These are phyloP conservation scores for Thelonectria rubi DNA, from an alignment of 2,329 filamentous ascomycete genomes.

Conservation along the genomic window DNA sequence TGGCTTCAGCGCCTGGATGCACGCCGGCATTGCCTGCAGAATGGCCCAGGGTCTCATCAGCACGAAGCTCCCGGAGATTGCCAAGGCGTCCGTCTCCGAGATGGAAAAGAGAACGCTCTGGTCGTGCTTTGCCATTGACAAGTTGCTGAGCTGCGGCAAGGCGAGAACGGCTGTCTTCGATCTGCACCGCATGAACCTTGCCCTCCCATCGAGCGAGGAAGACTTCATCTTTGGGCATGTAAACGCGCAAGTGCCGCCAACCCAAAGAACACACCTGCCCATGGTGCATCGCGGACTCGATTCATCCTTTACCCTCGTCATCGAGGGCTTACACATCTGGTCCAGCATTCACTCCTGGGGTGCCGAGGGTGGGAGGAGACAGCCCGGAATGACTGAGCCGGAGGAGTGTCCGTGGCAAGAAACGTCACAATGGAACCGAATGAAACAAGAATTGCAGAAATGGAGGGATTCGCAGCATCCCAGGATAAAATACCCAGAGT, in stretches of 20 bases:
- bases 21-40: constrained; percentile 35
- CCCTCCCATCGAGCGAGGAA: constrained; percentile 28
- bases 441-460: constrained; percentile 31
- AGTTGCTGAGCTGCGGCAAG: constrained; percentile 35
- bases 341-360: constrained; percentile 38
- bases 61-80: constrained; percentile 29
- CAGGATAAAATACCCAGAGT: constrained; percentile 35
- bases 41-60: constrained; percentile 40
- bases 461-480: constrained; percentile 34
- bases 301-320: constrained; percentile 30
- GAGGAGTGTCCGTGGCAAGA: constrained; percentile 35
- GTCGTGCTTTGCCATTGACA: constrained; percentile 40
- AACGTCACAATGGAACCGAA: constrained; percentile 33
- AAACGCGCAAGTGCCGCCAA: not conserved
- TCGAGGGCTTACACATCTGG: constrained; percentile 36
- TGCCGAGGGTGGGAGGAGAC: constrained; percentile 35
- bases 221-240: constrained; percentile 33
- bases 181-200: constrained; percentile 29
- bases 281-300: constrained; percentile 14
- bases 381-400: constrained; percentile 33
- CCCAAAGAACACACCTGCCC: not conserved
- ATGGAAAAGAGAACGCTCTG: constrained; percentile 37
- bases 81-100: constrained; percentile 29
- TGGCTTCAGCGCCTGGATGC: constrained; percentile 43
- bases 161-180: constrained; percentile 37